Percentiles rank a stretch among this genome's conserved stretches.
phyloP scores from a whole-genome alignment of 371 early-diverging fungal genomes.

The Entomophthora muscae region DNA sequence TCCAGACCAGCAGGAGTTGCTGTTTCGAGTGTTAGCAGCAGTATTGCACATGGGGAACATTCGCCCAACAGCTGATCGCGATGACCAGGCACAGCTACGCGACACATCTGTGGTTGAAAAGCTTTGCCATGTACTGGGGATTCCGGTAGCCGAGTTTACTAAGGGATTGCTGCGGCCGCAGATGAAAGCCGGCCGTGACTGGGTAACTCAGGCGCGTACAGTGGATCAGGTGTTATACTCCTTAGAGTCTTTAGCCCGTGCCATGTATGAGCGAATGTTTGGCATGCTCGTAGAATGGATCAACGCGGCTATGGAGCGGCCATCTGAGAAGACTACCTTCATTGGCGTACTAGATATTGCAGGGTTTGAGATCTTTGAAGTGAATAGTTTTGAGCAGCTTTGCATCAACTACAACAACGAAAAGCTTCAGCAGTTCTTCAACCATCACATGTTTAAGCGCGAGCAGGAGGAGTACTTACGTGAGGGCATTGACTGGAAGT shows the following conservation, averaged over 20 bases:
- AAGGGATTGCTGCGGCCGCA: slow-evolving; percentile 75
- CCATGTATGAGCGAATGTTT: slow-evolving; percentile 98
- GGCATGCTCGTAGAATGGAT: slow-evolving; percentile 74
- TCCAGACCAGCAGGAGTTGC: slow-evolving; percentile 50
- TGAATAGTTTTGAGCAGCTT: slow-evolving; percentile 98
- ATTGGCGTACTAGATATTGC: slow-evolving; percentile 99
- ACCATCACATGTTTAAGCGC: slow-evolving; percentile 99
- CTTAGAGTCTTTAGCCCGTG: slow-evolving; percentile 84
- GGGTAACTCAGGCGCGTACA: slow-evolving; percentile 83
- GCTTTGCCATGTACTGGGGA: slow-evolving; percentile 88
- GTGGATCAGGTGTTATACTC: slow-evolving; percentile 76
- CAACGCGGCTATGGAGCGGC: slow-evolving; percentile 69
- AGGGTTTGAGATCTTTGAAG: slow-evolving; percentile 98
- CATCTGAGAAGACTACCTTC: slow-evolving; percentile 49
- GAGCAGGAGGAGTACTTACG: slow-evolving; percentile 97
- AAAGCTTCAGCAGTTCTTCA: slow-evolving; percentile 99
- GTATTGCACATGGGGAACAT: slow-evolving; percentile 97
- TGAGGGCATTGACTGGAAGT: slow-evolving; percentile 98
- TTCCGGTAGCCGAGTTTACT: slow-evolving; percentile 71
- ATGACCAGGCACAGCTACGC: slow-evolving; percentile 75
- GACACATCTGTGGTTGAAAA: slow-evolving; percentile 66
- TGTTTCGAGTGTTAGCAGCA: slow-evolving; percentile 78
- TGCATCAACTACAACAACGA: slow-evolving; percentile 99
- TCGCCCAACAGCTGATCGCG: slow-evolving; percentile 43
- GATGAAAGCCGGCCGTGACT: slow-evolving; percentile 93